Percentiles rank a stretch among this genome's conserved stretches.
These are phyloP conservation scores for Eucalyptus pauciflora DNA, from an alignment of 345 rosid species.

Conservation along the genomic window DNA sequence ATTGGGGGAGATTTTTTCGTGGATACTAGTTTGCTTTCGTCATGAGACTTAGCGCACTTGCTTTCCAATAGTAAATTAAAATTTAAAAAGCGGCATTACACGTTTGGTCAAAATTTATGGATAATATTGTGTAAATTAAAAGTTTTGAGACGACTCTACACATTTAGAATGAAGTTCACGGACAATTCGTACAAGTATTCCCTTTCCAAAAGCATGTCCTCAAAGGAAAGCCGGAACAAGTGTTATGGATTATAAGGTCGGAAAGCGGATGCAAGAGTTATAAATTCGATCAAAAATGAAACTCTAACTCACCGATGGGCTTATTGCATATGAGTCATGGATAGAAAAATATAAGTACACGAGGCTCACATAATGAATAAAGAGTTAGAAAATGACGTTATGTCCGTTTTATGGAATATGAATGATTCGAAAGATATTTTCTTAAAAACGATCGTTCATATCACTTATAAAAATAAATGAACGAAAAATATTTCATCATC, in stretches of 20 bases:
- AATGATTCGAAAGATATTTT: not conserved
- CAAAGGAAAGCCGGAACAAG: not conserved
- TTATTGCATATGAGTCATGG: not conserved
- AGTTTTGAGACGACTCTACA: not conserved
- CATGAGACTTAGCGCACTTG: too few species aligned
- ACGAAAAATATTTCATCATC: not conserved
- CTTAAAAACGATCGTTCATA: fast-evolving
- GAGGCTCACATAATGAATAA: not conserved
- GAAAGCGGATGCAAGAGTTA: not conserved
- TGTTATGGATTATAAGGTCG: not conserved
- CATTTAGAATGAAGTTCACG: too few species aligned
- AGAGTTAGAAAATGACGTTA: not conserved
- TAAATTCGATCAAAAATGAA: not conserved
- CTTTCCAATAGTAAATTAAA: too few species aligned
- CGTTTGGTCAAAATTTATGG: too few species aligned
- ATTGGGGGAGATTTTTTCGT: too few species aligned
- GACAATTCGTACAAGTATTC: not conserved
- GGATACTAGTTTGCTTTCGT: too few species aligned
- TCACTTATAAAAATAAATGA: not conserved
- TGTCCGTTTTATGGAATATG: not conserved
- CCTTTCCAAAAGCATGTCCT: not conserved
- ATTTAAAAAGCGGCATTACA: too few species aligned
- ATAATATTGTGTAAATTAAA: too few species aligned
- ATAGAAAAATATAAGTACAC: not conserved
- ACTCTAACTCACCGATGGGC: not conserved